Evolutionary conservation across 306 rosid species (phyloP).

Genomic region (Dalbergia oliveri): DNA sequence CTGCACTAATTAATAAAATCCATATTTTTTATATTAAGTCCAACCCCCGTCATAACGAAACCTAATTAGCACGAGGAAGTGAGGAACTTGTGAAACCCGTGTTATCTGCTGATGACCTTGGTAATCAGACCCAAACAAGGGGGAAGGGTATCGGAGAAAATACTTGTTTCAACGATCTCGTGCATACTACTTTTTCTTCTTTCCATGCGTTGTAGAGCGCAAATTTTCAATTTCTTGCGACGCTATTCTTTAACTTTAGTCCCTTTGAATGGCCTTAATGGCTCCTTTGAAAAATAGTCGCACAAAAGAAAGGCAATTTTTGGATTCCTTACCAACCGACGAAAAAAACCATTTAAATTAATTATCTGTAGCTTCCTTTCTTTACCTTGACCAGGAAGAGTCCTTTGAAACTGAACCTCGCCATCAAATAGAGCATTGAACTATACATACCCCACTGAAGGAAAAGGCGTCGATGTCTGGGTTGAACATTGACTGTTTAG

Average conservation of each 20-base stretch:
- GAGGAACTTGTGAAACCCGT: neutral
- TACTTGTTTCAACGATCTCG: neutral
- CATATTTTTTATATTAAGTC: neutral
- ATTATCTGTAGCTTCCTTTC: constrained; percentile 42
- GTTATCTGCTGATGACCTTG: neutral
- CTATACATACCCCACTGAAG: constrained; percentile 20
- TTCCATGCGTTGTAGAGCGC: neutral
- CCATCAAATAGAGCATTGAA: constrained; percentile 40
- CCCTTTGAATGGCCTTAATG: constrained; percentile 28
- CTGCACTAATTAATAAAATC: no score
- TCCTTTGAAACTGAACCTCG: constrained; percentile 44
- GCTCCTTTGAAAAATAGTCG: constrained; percentile 42
- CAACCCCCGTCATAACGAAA: neutral
- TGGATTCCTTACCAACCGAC: constrained; percentile 41
- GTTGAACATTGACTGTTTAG: constrained; percentile 43
- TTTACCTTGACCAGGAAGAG: constrained; percentile 50
- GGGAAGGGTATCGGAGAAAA: neutral
- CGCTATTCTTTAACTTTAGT: constrained; percentile 38
- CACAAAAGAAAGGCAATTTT: constrained; percentile 16
- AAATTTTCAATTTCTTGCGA: constrained; percentile 53
- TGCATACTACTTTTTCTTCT: constrained; percentile 11
- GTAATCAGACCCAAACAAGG: neutral
- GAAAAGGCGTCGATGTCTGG: constrained; percentile 36
- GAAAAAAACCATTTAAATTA: neutral
- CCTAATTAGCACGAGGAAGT: neutral